Base-by-base conservation (phyloP, 2,329 filamentous ascomycete genomes). In the Diaporthe amygdali region DNA sequence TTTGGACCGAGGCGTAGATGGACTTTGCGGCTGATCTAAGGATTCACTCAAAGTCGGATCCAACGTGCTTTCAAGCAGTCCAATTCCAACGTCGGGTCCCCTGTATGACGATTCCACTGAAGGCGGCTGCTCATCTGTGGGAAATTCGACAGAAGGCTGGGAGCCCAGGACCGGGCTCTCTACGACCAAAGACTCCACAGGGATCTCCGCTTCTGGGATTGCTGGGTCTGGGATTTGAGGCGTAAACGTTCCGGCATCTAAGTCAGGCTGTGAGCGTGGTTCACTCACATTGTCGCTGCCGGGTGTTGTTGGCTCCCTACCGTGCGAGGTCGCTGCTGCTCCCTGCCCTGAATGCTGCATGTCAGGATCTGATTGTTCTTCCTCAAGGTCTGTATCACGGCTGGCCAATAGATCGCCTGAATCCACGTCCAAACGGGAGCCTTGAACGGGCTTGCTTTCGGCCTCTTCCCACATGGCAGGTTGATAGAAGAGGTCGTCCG, bases 401-500 rank as follows among this genome's bases (percentile, higher is more conserved):
- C 74, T 72, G 68, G 73, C 72, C 74, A 73, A 70, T 41, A 74
- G 74, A 47, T 75, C 74, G 25, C 74, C 72, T 34, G 70, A 49
- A 64, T 78, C 73, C 34, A 75, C 75, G 51, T 81, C 76, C 56
- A 79, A 73, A 51, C 44, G 72, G 52, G 73, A 72, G 39, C 70
- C 74, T 46, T 78, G 74, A 20, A 81, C 46, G 9, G 73, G 73
- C 71, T 80, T 84, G 72, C 80, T 81, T 54, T 85, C 82, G 15
- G 80, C 79, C 30, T 81, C 82, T 75, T 87, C 83, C 84, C 83
- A 84, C 32, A 85, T 76, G 20, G 80, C 78, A 64, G 82, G 78
- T 74, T 86, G 82, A 72, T 87, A 82, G 76, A 85, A 84, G 37
- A 84, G 75, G 74, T 86, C 83, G 54, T 86, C 83, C 17, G 82